Evolutionary conservation across 2,329 filamentous ascomycete species (phyloP).

Genomic region (Pyrenophora teres): DNA sequence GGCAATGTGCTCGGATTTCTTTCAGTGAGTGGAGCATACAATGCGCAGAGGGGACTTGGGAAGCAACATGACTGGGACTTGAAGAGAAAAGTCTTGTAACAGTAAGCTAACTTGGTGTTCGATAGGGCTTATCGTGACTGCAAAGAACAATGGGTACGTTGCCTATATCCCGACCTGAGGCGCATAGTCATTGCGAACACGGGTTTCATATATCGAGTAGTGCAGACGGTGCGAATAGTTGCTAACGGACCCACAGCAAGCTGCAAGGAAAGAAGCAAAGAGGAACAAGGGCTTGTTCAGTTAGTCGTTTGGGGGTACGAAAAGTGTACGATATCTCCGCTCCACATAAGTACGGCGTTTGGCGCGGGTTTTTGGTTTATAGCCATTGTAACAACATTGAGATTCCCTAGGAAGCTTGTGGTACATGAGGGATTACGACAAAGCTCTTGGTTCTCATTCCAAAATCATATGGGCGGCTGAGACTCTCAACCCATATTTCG

Average conservation of each 20-base stretch:
- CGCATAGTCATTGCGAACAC: not conserved
- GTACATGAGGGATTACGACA: too few relatives aligned
- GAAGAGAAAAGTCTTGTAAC: not conserved
- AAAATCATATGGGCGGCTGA: not conserved
- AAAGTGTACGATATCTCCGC: slow-evolving; percentile 16
- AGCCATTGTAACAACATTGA: not conserved
- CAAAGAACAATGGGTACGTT: slow-evolving; percentile 88
- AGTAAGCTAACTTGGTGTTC: not conserved
- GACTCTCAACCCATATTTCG: not conserved
- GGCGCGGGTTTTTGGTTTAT: not conserved
- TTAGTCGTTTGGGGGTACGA: slow-evolving; percentile 3
- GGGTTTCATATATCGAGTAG: not conserved
- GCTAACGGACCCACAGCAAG: slow-evolving; percentile 22
- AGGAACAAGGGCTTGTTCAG: slow-evolving; percentile 30
- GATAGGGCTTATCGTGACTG: slow-evolving; percentile 87
- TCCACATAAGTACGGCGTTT: slow-evolving; percentile 21
- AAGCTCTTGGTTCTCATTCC: not conserved
- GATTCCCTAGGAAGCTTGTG: not conserved
- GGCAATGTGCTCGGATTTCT: slow-evolving; percentile 92
- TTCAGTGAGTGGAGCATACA: slow-evolving; percentile 66
- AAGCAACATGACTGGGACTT: too few relatives aligned
- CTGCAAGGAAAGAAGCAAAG: slow-evolving; percentile 29
- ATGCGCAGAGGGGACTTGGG: too few relatives aligned
- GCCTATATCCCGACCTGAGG: slow-evolving; percentile 33
- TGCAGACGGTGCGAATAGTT: not conserved